Conservation (phyloP, 495 filamentous ascomycete species). For the Xylaria scruposa region DNA sequence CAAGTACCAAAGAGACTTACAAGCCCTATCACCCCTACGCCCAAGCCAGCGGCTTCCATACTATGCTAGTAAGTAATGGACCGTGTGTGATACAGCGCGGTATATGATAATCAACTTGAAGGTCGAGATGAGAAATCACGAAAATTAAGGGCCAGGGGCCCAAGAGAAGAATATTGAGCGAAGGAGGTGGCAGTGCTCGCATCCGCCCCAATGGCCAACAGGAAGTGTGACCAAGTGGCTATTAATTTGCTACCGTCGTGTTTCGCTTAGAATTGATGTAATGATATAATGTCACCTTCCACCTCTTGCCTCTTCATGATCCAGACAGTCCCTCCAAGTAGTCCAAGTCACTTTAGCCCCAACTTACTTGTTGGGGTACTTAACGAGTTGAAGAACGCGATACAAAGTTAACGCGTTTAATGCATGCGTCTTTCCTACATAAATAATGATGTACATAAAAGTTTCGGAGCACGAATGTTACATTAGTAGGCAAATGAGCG, state of each 20-base stretch:
- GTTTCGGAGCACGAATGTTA: no score
- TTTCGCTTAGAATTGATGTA: no score
- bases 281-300: background rate
- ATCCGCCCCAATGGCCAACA: background rate
- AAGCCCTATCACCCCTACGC: conserved; percentile 21
- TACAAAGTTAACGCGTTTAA: background rate
- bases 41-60: conserved; percentile 18
- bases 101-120: background rate
- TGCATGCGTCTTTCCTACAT: background rate
- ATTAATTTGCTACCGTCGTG: no score
- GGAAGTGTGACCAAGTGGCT: no score
- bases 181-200: background rate
- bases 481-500: background rate
- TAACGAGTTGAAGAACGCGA: background rate
- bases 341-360: no score
- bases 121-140: background rate
- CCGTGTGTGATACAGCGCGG: background rate
- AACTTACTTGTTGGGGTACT: no score
- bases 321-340: no score
- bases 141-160: background rate
- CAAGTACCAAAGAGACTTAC: conserved; percentile 31
- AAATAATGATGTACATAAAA: background rate
- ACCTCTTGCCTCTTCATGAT: background rate
- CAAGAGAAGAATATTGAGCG: background rate
- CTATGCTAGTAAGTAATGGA: background rate